Base-by-base conservation (phyloP, 169 alveolate species). In the Plasmodium berghei region DNA sequence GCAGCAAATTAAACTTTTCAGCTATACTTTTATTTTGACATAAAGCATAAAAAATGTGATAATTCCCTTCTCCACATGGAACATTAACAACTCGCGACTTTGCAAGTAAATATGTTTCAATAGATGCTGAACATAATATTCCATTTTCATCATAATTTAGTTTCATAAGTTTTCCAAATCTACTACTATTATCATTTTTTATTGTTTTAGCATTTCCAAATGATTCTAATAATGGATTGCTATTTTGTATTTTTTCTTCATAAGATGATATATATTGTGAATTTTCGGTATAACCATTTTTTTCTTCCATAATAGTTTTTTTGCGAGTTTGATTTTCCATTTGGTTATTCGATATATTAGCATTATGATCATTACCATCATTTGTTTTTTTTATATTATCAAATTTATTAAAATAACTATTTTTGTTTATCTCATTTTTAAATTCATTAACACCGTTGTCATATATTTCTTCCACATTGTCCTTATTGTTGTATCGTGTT, bases 161-260 rank as follows among this genome's bases (percentile, higher is more conserved):
- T 87, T 97, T 96, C 28, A 98, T 97, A 87, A 97, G 97, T 93
- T 98, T 98, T 8, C 99, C 99, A 93, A 99, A 98, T 67, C 99
- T 95, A 83, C 99, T 95, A 26, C 99, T 96, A 94, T 99, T 99
- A 93, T 97, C 97, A 93, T 99, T 99, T 87, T 98, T 96, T 28
- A 98, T 92, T 14, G 99, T 98, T 92, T 97, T 97, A 0, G 99
- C 99, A 95, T 99, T 98, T 45, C 99, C 99, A 87, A 99, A 98
- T 46, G 99, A 98, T 93, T 98, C 99, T 87, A 98, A 93, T 10
- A 99, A 91, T 16, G 99, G 99, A 93, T 98, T 98, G 72, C 99
- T 97, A 73, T 96, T 98, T 46, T 97, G 91, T 28, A 97, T 90
- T 58, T 92, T 92, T 16, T 94, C 96, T 72, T 93, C 91, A 71